These are phyloP conservation scores for Leccinum barrowsii DNA, from an alignment of 768 basidiomycete species.

Conservation along the genomic window DNA sequence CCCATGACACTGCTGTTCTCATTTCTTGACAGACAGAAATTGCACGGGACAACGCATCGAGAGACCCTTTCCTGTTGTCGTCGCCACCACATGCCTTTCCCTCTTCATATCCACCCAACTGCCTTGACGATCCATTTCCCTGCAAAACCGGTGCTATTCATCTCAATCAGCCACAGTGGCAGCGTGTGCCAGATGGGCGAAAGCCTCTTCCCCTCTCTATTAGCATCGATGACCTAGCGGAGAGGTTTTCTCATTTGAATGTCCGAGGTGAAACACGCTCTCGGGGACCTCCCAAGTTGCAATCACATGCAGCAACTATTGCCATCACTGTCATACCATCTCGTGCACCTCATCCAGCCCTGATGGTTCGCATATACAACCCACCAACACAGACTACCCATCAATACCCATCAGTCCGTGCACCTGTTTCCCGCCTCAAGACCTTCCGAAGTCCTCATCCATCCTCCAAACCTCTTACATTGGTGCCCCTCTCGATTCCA, in stretches of 20 bases:
- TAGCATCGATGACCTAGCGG: conserved; percentile 4
- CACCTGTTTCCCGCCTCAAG: not conserved
- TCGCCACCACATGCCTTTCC: conserved; percentile 8
- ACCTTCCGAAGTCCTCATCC: conserved; percentile 2
- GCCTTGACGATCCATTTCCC: conserved; percentile 18
- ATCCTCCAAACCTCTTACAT: conserved; percentile 2
- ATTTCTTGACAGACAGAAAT: no score
- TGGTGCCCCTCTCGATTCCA: conserved; percentile 2
- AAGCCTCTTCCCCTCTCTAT: not conserved
- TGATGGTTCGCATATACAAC: not conserved
- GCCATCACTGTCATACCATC: conserved; percentile 16
- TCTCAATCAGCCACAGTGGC: conserved; percentile 9
- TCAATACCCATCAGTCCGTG: not conserved
- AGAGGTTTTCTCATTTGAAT: conserved; percentile 15
- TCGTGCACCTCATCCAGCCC: conserved; percentile 17
- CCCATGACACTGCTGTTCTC: no score
- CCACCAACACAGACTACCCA: not conserved
- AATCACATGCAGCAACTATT: conserved; percentile 11
- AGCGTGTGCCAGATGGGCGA: not conserved
- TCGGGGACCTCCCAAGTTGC: not conserved
- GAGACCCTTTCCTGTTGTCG: no score
- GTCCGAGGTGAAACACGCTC: conserved; percentile 8
- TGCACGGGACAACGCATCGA: no score
- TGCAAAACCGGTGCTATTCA: conserved; percentile 1
- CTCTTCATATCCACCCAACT: conserved; percentile 10